A percentile compares a stretch with the other conserved stretches of the same genome.
Evolutionary conservation across 345 rosid genomes (phyloP).

Genomic region (Isatis tinctoria): DNA sequence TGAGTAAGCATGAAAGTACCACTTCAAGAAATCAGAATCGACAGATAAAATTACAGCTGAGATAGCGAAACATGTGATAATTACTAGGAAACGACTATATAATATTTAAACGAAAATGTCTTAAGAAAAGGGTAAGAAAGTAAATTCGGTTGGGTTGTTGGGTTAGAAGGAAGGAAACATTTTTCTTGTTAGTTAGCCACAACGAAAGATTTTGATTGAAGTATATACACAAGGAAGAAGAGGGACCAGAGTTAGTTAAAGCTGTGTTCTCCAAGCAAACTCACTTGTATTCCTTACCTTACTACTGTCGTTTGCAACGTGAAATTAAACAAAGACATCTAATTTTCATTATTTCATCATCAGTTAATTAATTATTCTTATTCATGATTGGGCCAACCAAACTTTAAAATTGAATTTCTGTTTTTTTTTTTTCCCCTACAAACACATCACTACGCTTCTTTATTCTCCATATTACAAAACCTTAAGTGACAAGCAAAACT

Average conservation of each 20-base stretch:
- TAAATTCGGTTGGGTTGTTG: conserved; percentile 35
- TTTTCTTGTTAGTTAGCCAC: conserved; percentile 23
- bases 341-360: not conserved
- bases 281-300: conserved; percentile 21
- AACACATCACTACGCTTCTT: not conserved
- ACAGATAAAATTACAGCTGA: not conserved
- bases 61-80: not conserved
- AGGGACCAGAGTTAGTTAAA: conserved; percentile 67
- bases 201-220: conserved; percentile 34
- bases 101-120: not conserved
- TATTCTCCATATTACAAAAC: conserved; percentile 23
- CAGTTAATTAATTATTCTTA: not conserved
- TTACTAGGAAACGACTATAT: not conserved
- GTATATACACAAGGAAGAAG: conserved; percentile 11
- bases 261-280: conserved; percentile 57
- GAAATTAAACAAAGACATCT: conserved; percentile 3
- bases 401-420: not conserved
- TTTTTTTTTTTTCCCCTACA: not conserved
- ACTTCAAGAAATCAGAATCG: no score
- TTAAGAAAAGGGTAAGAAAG: not conserved
- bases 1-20: no score
- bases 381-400: conserved; percentile 28
- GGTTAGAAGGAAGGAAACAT: conserved; percentile 35
- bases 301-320: conserved; percentile 15
- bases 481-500: conserved; percentile 48